phyloP scores from a whole-genome alignment of 306 rosid genomes.

The cucumber (Cucumis sativus) region DNA sequence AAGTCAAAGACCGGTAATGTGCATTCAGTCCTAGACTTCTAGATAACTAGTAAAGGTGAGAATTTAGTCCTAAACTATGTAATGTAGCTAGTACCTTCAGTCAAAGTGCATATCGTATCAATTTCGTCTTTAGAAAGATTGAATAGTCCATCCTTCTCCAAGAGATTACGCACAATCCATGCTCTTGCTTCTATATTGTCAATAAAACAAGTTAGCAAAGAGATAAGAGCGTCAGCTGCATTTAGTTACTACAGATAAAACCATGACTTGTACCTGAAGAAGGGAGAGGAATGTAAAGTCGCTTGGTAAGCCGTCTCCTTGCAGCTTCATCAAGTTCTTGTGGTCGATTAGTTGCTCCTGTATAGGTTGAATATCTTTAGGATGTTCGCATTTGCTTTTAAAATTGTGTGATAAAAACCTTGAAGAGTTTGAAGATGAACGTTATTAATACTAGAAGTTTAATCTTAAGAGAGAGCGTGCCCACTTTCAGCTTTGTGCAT shows the following conservation, averaged over 20 bases:
- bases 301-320: slow-evolving; percentile 78
- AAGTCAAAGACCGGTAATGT: background rate
- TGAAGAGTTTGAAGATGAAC: background rate
- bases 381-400: background rate
- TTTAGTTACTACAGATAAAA: background rate
- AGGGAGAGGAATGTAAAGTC: slow-evolving; percentile 90
- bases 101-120: slow-evolving; percentile 47
- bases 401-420: background rate
- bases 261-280: slow-evolving; percentile 47
- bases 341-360: slow-evolving; percentile 96
- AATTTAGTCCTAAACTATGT: slow-evolving; percentile 5
- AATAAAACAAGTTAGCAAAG: slow-evolving; percentile 19
- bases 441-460: background rate
- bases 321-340: slow-evolving; percentile 99
- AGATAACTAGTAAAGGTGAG: slow-evolving; percentile 8
- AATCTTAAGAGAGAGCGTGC: background rate
- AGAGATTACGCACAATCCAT: slow-evolving; percentile 55
- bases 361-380: slow-evolving; percentile 11
- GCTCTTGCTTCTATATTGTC: slow-evolving; percentile 71
- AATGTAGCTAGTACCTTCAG: slow-evolving; percentile 44
- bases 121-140: slow-evolving; percentile 51
- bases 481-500: background rate
- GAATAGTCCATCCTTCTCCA: slow-evolving; percentile 74
- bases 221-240: background rate
- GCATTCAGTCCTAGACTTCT: slow-evolving; percentile 5